phyloP scores from a whole-genome alignment of 2,329 filamentous ascomycete genomes.

The Pestalotiopsis sp. region DNA sequence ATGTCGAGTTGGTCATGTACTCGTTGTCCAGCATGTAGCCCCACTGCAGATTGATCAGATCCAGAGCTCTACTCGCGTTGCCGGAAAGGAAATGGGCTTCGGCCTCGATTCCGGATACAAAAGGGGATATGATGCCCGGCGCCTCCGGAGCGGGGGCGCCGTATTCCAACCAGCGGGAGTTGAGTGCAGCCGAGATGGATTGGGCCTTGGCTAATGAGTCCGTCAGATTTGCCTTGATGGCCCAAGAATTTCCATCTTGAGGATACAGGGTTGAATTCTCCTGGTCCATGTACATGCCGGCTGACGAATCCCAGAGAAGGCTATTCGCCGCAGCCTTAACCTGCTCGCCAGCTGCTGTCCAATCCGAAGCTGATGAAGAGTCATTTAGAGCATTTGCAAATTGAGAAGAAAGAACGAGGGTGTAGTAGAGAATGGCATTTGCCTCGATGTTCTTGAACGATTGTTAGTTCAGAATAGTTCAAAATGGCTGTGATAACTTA shows the following conservation, averaged over 20 bases:
- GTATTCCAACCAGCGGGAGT: conserved; percentile 43
- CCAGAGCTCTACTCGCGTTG: conserved; percentile 39
- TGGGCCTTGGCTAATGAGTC: conserved; percentile 19
- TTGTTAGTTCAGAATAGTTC: not conserved
- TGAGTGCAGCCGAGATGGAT: conserved; percentile 39
- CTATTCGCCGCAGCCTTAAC: conserved; percentile 20
- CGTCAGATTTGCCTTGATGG: conserved; percentile 18
- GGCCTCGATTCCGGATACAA: conserved; percentile 21
- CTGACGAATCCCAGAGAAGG: conserved; percentile 30
- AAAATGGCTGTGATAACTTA: not conserved
- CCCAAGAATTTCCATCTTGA: conserved; percentile 23
- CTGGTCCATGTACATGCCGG: not conserved
- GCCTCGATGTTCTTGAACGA: conserved; percentile 45
- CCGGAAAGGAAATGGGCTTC: conserved; percentile 39
- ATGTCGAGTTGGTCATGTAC: conserved; percentile 44
- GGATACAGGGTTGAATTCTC: conserved; percentile 16
- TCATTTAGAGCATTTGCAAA: conserved; percentile 48
- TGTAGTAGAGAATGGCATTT: conserved; percentile 55
- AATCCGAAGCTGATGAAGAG: not conserved
- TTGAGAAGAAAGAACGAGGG: conserved; percentile 48
- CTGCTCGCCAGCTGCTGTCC: conserved; percentile 19
- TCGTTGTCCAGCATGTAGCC: conserved; percentile 41
- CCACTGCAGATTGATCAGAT: conserved; percentile 44
- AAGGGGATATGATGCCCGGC: conserved; percentile 23
- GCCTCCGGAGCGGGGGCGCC: conserved; percentile 42